Base-by-base conservation (phyloP, 2,329 filamentous ascomycete genomes). In the Exophiala oligosperma region DNA sequence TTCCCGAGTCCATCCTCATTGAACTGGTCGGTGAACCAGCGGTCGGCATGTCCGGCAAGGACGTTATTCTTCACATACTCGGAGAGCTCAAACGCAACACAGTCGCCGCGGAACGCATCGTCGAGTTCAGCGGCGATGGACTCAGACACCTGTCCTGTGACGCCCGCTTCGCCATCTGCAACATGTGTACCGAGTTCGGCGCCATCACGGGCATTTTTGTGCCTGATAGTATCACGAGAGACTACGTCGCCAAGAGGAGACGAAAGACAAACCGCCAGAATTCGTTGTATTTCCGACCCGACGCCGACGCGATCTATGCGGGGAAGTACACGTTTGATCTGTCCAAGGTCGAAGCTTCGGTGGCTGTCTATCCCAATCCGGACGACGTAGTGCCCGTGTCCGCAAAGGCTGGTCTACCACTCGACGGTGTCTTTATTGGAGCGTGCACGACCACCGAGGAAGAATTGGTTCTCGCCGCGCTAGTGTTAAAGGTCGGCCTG, bases 101-200 rank as follows among this genome's bases (percentile, higher is more conserved):
- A 0, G 71, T 79, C 4, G 77, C 77, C 1, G 70, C 72, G 0
- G 73, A 79, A 17, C 65, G 77, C 3, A 72, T 77, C 5, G 77
- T 80, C 1, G 78, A 80, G 64, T 80, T 76, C 53, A 71, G 68
- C 3, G 78, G 78, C 0, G 71, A 75, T 0, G 76, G 78, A 0
- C 60, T 74, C 1, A 58, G 70, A 28, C 66, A 74, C 53, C 66
- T 80, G 2, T 74, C 71, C 0, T 70, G 66, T 12, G 77, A 80
- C 67, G 77, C 75, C 0, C 68, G 78, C 1, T 80, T 79, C 64
- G 77, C 77, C 0, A 77, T 80, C 51, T 68, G 71, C 21, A 80
- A 80, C 56, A 80, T 80, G 77, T 76, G 71, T 0, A 77, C 77
- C 14, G 75, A 79, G 59, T 75, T 79, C 41, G 76, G 77, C 1